Conservation (phyloP, 768 basidiomycete species). For the Suillus fuscotomentosus region DNA sequence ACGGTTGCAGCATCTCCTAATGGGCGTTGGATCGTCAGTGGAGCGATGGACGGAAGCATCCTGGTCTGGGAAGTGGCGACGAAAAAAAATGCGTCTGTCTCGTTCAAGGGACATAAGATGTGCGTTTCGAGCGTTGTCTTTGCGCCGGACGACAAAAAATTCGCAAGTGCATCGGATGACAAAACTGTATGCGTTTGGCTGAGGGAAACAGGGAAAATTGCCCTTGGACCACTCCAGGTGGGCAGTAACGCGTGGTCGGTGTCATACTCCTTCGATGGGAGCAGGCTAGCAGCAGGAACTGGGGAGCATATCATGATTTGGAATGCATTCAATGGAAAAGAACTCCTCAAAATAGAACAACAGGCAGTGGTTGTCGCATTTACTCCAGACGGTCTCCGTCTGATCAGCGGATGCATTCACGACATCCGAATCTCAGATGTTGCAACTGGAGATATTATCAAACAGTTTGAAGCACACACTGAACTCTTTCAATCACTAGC, state of each 20-base stretch:
- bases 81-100: conserved; percentile 65
- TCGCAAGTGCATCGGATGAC: background rate
- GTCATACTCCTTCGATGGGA: conserved; percentile 5
- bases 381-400: background rate
- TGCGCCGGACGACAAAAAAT: conserved; percentile 53
- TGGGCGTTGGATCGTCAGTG: conserved; percentile 1
- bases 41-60: background rate
- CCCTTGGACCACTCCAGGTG: background rate
- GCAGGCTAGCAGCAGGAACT: conserved; percentile 8
- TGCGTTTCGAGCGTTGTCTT: conserved; percentile 73
- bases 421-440: background rate
- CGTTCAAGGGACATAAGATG: conserved; percentile 12
- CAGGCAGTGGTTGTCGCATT: background rate
- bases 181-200: background rate
- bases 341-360: background rate
- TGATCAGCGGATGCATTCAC: background rate
- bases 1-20: background rate
- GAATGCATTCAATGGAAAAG: background rate
- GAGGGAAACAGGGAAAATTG: background rate
- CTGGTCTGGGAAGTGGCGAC: background rate
- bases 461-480: background rate
- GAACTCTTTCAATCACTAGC: background rate
- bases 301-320: background rate
- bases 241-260: background rate
- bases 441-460: background rate